Evolutionary conservation across 1,284 basidiomycete species (phyloP).

Genomic region (Trametes polyzona): DNA sequence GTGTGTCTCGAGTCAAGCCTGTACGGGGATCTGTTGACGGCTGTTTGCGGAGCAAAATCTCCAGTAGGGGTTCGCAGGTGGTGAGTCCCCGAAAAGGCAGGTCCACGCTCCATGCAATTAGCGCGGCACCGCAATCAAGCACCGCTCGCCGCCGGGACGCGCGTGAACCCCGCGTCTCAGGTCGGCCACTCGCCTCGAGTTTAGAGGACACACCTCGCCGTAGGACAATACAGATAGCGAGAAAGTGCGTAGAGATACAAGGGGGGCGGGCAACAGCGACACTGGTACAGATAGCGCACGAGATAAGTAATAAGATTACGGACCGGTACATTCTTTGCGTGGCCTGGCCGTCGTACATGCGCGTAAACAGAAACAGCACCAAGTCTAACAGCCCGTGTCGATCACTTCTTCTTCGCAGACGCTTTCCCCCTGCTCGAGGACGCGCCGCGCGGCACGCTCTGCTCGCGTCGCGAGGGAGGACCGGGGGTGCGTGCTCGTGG

Average conservation of each 20-base stretch:
- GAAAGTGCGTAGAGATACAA: slow-evolving; percentile 8
- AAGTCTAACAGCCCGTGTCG: neutral
- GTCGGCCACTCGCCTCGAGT: no score
- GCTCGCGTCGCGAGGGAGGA: slow-evolving; percentile 28
- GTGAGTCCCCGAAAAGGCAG: slow-evolving; percentile 31
- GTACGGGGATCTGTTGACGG: slow-evolving; percentile 28
- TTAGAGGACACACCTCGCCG: neutral
- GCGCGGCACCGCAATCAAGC: neutral
- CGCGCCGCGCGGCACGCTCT: slow-evolving; percentile 13
- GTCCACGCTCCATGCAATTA: neutral
- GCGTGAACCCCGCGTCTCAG: no score
- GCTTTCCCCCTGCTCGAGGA: neutral
- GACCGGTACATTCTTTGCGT: slow-evolving; percentile 1
- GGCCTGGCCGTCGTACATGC: neutral
- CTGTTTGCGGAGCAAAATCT: slow-evolving; percentile 35
- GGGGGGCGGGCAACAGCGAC: neutral
- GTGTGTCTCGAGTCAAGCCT: slow-evolving; percentile 27
- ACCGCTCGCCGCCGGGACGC: neutral
- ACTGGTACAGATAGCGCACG: slow-evolving; percentile 10
- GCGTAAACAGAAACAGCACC: slow-evolving; percentile 1
- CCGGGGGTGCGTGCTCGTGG: slow-evolving; percentile 34
- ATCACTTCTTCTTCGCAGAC: slow-evolving; percentile 7
- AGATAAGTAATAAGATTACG: slow-evolving; percentile 24
- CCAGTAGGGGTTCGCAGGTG: slow-evolving; percentile 22
- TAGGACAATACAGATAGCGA: neutral